These are phyloP conservation scores for Ophiocordyceps camponoti-rufipedis DNA, from an alignment of 2,329 filamentous ascomycete species.

Conservation along the genomic window DNA sequence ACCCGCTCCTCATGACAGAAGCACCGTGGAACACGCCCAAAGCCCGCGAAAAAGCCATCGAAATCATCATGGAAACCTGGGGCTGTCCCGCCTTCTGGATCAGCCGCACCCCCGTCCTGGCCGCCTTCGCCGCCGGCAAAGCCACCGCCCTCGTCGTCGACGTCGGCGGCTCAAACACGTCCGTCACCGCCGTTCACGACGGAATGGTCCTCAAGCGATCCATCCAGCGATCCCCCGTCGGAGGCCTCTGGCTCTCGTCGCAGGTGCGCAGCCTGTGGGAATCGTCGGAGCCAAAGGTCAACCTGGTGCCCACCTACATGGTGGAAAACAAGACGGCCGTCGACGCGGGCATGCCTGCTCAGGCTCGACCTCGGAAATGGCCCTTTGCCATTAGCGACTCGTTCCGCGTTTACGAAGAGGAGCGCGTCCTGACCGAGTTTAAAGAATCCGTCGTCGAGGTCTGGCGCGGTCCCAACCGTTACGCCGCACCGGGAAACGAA, in stretches of 20 bases:
- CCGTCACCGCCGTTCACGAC: conserved; percentile 81
- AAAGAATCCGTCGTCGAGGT: conserved; percentile 95
- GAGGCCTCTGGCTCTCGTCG: conserved; percentile 75
- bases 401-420: conserved; percentile 74
- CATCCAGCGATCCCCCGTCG: conserved; percentile 68
- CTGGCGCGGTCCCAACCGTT: conserved; percentile 65
- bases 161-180: conserved; percentile 74
- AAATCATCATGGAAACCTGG: conserved; percentile 96
- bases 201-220: conserved; percentile 87
- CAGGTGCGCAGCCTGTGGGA: conserved; percentile 74
- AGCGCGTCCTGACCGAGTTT: conserved; percentile 84
- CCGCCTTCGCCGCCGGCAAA: conserved; percentile 85
- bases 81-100: conserved; percentile 89
- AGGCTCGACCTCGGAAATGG: conserved; percentile 59
- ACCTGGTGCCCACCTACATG: conserved; percentile 70
- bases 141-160: conserved; percentile 85
- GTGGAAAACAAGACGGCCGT: conserved; percentile 77
- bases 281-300: conserved; percentile 48
- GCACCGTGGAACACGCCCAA: conserved; percentile 82
- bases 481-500: conserved; percentile 49
- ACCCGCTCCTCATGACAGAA: conserved; percentile 84
- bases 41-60: conserved; percentile 81
- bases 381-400: conserved; percentile 41
- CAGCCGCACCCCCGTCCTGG: conserved; percentile 71
- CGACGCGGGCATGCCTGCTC: conserved; percentile 64